Conservation (phyloP, 805 yeast genomes). For the Candida easanensis region DNA sequence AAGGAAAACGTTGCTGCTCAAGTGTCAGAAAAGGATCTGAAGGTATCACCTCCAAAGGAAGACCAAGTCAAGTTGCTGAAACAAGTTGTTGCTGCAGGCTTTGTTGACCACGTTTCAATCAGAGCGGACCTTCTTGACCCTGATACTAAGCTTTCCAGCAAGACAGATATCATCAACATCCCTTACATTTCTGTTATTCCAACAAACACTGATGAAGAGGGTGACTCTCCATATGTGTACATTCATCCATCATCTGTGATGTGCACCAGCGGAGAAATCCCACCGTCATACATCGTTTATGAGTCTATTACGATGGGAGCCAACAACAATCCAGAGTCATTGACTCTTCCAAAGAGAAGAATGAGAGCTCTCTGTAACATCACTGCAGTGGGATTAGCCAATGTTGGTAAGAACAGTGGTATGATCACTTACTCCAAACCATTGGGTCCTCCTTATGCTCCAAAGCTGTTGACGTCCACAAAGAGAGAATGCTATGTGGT, state of each 20-base stretch:
- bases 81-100: conserved; percentile 92
- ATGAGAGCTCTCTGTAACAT: conserved; percentile 78
- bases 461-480: conserved; percentile 59
- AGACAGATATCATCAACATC: conserved; percentile 51
- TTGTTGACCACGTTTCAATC: conserved; percentile 84
- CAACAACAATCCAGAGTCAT: conserved; percentile 41
- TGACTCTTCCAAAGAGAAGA: conserved; percentile 48
- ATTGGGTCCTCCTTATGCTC: conserved; percentile 85
- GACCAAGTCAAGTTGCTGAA: conserved; percentile 74
- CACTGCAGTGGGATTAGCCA: conserved; percentile 69
- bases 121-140: conserved; percentile 73
- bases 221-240: conserved; percentile 57
- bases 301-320: conserved; percentile 59
- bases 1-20: conserved; percentile 56
- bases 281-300: conserved; percentile 78
- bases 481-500: conserved; percentile 86
- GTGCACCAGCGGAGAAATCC: conserved; percentile 56
- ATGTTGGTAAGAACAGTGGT: conserved; percentile 70
- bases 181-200: conserved; percentile 62
- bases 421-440: conserved; percentile 87
- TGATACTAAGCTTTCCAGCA: conserved; percentile 59
- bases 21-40: conserved; percentile 42
- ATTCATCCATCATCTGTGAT: conserved; percentile 79
- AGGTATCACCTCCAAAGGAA: conserved; percentile 63
- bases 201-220: conserved; percentile 31